Percentiles rank a stretch among this genome's conserved stretches.
Conservation (phyloP, 345 rosid species). For the Theobroma cacao region DNA sequence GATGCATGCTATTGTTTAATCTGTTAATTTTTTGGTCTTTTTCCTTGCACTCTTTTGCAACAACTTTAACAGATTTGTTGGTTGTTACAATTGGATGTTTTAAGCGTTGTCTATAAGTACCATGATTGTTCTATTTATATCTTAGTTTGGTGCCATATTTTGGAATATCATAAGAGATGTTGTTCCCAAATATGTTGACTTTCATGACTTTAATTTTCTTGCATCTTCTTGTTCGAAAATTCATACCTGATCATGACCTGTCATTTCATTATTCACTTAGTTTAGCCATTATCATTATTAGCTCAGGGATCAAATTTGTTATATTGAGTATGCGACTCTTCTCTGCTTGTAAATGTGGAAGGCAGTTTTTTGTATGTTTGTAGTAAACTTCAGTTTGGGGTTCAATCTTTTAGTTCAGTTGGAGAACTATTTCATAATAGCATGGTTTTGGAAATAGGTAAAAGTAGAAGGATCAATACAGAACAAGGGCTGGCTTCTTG, state of each 20-base stretch:
- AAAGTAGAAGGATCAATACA: slow-evolving; percentile 58
- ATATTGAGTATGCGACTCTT: background rate
- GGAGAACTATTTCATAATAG: background rate
- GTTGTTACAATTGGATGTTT: background rate
- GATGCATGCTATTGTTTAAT: background rate
- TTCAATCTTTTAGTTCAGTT: background rate
- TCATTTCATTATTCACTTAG: background rate
- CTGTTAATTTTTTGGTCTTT: background rate
- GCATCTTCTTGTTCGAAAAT: background rate
- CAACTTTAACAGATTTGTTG: background rate
- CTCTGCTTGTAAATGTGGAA: background rate
- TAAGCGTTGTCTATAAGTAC: background rate
- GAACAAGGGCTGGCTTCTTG: slow-evolving; percentile 85
- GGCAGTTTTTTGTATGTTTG: background rate
- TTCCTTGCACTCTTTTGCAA: background rate
- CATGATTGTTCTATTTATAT: background rate
- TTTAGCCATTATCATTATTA: background rate
- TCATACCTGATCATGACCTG: background rate
- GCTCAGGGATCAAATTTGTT: background rate
- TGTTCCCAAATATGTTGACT: background rate
- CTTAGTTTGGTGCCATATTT: background rate
- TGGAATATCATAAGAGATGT: background rate
- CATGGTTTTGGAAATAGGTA: slow-evolving; percentile 39
- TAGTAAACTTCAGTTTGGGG: background rate
- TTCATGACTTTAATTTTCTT: background rate